Evolutionary conservation across 345 rosid species (phyloP), one percentile per base, ranked within the genome.

Genomic region (Abelmoschus esculentus): DNA sequence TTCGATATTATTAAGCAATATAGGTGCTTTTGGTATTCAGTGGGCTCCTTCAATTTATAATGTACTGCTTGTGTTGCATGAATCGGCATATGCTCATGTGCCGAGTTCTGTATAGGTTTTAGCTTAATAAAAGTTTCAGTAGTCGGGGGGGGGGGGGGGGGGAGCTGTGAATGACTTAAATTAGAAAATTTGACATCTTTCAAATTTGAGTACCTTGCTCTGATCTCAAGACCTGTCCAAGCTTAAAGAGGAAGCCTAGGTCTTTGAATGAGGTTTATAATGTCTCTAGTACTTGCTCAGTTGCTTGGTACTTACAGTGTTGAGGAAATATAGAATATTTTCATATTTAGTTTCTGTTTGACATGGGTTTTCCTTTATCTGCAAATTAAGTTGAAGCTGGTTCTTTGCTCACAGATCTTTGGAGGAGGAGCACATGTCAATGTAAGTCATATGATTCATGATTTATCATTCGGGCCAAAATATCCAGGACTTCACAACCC

Each of bases 401-500:
- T 74, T 69, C 64, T 66, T 38, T 59, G 8, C 70, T 62, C 7
- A 62, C 87, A 96, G 99, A 96, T 92, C 71, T 96, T 96, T 82
- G 97, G 87, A 2, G 97, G 97, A 31, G 77, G 95, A 32, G 87
- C 71, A 15, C 87, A 86, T 59, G 99, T 96, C 42, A 96, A 92
- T 67, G 90, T 96, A 44, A 96, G 96, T 78, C 99, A 96, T 81
- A 34, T 79, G 61, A 90, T 96, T 74, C 90, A 96, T 70, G 96
- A 90, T 78, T 73, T 96, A 74, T 87, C 99, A 59, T 96, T 96
- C 76, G 98, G 99, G 62, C 98, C 97, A 6, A 83, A 92, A 69
- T 96, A 90, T 79, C 99, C 96, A 0, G 98, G 99, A 73, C 72
- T 89, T 76, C 98, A 90, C 86, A 96, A 96, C 73, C 99, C 99